Conservation (phyloP, 2,329 filamentous ascomycete species). For the Achaetomium macrosporum region DNA sequence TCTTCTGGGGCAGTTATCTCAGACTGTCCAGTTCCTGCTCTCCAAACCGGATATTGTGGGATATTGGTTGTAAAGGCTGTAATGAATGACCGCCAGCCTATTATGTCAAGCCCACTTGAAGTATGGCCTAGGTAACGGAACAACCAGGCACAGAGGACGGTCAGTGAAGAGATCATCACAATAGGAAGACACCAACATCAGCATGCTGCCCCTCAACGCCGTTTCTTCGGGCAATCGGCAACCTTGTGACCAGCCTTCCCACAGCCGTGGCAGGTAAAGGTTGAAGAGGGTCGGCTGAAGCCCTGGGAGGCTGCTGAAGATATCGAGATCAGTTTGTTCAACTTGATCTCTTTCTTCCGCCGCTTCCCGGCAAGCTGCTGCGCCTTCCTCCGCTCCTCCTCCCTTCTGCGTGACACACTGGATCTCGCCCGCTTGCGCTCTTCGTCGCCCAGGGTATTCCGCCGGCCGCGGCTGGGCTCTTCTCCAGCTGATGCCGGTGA, state of each 20-base stretch:
- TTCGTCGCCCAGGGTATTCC: conserved; percentile 1
- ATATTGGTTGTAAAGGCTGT: background rate
- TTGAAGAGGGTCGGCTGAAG: conserved; percentile 26
- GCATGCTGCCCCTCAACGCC: conserved; percentile 12
- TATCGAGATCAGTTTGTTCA: conserved; percentile 58
- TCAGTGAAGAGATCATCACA: background rate
- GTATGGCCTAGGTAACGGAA: background rate
- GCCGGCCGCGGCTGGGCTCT: conserved; percentile 25
- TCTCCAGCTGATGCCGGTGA: background rate
- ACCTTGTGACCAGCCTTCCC: conserved; percentile 56
- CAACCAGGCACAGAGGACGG: background rate
- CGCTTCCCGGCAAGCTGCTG: conserved; percentile 52
- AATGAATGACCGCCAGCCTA: background rate
- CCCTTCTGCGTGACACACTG: conserved; percentile 35
- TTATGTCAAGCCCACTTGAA: background rate
- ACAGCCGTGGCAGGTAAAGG: conserved; percentile 54
- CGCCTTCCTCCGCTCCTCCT: conserved; percentile 42
- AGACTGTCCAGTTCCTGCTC: background rate
- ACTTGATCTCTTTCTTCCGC: conserved; percentile 60
- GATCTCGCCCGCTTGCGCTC: conserved; percentile 18
- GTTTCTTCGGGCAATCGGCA: conserved; percentile 45
- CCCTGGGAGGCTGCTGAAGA: conserved; percentile 35
- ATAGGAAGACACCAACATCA: background rate
- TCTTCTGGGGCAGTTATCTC: background rate
- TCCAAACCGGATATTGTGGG: conserved; percentile 5